Base-by-base conservation (phyloP, 108 stramenopile genomes). In the Tribonema minus region DNA sequence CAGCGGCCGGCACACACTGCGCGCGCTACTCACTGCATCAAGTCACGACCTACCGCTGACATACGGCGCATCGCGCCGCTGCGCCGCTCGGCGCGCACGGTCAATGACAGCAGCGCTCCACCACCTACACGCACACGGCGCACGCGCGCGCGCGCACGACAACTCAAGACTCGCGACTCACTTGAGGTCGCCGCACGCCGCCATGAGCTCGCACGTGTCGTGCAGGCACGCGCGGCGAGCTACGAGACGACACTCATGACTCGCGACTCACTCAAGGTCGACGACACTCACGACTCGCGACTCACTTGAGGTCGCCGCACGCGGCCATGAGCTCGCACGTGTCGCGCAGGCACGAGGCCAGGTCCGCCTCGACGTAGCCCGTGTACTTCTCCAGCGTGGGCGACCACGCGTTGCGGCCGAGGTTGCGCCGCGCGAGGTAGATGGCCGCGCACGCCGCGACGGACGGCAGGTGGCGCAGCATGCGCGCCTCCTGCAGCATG, bases 401-500 rank as follows among this genome's bases (percentile, higher is more conserved):
- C 38, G 86, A 90, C 95, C 95, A 96, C 31, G 91, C 68, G 67
- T 90, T 83, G 35, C 91, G 68, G 62, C 89, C 88, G 9, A 91
- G 79, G 58, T 90, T 86, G 66, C 79, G 84, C 61, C 93, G 87
- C 15, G 98, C 95, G n/a, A 97, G 82, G 62, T 91, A 82, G 58
- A 97, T 92, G 34, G 95, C 90, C 30, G 92, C 81, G 36, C 90
- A 91, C 61, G 93, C 92, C 3, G 96, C 73, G 5, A 92, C 61
- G 36, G 94, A 95, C 2, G 96, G 95, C 37, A 88, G 86, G 73
- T 76, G 93, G 12, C 90, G 67, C 33, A 99, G 85, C 84, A 95
- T 86, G 23, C 85, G 82, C 70, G 94, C 87, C 86, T 97, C 96
- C 85, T 97, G 96, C 34, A 99, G 86, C 70, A 90, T 92, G 36